Base-by-base conservation (phyloP, 2,329 filamentous ascomycete genomes). In the Microsporum canis region DNA sequence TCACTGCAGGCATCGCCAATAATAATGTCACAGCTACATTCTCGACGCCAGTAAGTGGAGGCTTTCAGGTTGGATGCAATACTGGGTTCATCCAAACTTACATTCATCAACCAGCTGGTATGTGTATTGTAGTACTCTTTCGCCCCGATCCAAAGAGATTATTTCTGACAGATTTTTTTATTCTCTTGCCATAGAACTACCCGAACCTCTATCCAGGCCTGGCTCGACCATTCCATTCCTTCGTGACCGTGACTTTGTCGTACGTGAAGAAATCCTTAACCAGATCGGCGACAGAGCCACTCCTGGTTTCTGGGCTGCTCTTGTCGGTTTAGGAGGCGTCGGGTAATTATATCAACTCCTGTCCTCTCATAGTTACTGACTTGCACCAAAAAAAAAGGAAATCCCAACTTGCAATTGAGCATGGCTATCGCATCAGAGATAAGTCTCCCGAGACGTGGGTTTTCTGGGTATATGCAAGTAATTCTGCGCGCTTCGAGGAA, bases 271-370 rank as follows among this genome's bases (percentile, higher is more conserved):
- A 6, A 5, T 45, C 12, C 14, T 45, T 17, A 14, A 17, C 14
- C 38, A 55, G 17, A 29, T 55, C 3, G 23, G n/a, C 6, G 55
- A 57, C 6, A 41, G 6, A 14, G n/a, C 3, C 5, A 34, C 14
- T 5, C 59, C 59, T 6, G 58, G 17, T 4, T 10, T 33, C 1
- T 41, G 69, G 0, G 65, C 71, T 3, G 71, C 71, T 1, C 67
- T 75, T 10, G 65, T 71, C 0, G 73, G 74, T 17, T 60, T 75
- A 1, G 74, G 73, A 2, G 72, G 73, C 8, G 66, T 73, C 38
- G 63, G 74, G 66, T 69, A 74, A 68, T 60, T 45, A 23, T 23
- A 23, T 23, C 17, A 23, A 23, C 17, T 23, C 17, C 3, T 49
- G 34, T 3, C 27, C 3, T 27, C 34, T 49, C 33, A 38, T 2